Evolutionary conservation across 306 rosid species (phyloP), one percentile per base, ranked within the genome.

Genomic region (Cucurbita ficifolia): DNA sequence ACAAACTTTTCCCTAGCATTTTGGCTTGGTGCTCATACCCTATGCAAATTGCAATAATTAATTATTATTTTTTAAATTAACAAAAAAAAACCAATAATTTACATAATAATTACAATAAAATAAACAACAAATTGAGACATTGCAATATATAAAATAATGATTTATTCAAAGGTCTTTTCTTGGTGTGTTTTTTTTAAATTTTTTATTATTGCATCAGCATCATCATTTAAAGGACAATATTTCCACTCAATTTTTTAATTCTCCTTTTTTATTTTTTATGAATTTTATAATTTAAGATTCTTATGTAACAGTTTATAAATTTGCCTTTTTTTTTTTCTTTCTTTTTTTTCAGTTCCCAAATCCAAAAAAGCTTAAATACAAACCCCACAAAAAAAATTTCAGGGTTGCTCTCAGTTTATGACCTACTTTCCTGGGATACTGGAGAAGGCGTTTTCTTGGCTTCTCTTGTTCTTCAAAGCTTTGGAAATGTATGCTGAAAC

Each of bases 401-500:
- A 48, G 43, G 42, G 74, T 8, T 48, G 16, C 74, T 69, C 19
- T 69, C 57, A 48, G 56, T 49, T 49, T 48, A 4, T 24, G 29
- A 70, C 74, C 59, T 16, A 16, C 29, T 70, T 16, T 48, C 17
- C 45, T 49, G 42, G 40, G 73, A 24, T 0, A 46, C 73, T 19
- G 21, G 40, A 68, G 40, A 13, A 68, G 22, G 72, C 42, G 10
- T 6, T 46, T 46, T 45, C 45, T 2, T 19, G 62, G n/a, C 45
- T 73, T 73, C 24, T 38, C 42, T 55, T 39, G 39, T 39, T 54
- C 52, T 73, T 8, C 53, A 29, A 70, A 17, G n/a, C 35, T 54
- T 74, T 73, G 82, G 82, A 88, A 91, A 93, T 93, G 98, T 93
- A 87, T 87, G 90, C 92, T 22, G 96, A 90, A 40, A 76, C 89